Conservation (phyloP, 73 alveolate genomes). For the Durusdinium trenchii region DNA sequence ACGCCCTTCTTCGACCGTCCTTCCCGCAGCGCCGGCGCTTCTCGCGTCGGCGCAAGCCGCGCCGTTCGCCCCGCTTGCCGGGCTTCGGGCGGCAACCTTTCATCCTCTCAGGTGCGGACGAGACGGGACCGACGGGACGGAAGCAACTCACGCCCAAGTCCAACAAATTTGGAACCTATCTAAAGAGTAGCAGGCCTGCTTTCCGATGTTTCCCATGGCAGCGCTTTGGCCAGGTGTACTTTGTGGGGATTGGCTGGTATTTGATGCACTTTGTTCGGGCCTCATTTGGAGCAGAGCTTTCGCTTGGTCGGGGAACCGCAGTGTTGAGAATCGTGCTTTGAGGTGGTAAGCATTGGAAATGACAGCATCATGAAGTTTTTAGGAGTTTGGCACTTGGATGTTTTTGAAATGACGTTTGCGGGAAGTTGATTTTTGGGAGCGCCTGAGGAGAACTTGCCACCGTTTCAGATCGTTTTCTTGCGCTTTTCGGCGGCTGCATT, state of each 20-base stretch:
- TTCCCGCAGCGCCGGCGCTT: no score
- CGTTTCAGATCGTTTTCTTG: conserved; percentile 91
- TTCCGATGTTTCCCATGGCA: not conserved
- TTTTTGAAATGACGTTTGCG: not conserved
- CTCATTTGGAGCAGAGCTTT: not conserved
- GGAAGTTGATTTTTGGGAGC: no score
- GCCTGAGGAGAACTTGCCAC: conserved; percentile 68
- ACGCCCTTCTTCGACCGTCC: no score
- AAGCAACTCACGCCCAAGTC: no score
- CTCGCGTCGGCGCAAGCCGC: no score
- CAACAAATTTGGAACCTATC: no score
- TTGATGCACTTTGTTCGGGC: conserved; percentile 81
- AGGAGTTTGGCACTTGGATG: not conserved
- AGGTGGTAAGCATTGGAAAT: conserved; percentile 77
- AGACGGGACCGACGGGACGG: no score
- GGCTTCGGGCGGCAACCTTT: no score
- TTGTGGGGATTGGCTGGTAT: conserved; percentile 80
- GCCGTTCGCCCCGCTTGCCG: no score
- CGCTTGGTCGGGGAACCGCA: not conserved
- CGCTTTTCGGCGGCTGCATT: conserved; percentile 84
- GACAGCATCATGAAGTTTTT: conserved; percentile 94
- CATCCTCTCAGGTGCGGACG: no score
- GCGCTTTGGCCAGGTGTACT: conserved; percentile 1
- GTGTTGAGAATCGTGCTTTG: not conserved
- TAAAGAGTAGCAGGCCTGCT: no score